Base-by-base conservation (phyloP, 2,329 filamentous ascomycete species). In the Paecilomyces variotii region DNA sequence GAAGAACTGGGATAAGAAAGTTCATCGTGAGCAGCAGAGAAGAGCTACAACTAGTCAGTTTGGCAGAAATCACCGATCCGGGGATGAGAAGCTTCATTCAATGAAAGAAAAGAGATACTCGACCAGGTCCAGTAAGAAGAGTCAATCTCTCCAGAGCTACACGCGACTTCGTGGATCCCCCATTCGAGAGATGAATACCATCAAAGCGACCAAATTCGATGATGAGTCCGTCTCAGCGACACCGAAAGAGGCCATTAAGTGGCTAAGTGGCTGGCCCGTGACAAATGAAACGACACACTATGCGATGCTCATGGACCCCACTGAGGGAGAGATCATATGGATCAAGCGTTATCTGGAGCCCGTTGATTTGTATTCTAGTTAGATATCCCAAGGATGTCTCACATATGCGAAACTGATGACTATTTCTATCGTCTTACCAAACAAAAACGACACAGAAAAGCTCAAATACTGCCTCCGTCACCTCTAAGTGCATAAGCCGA, bases 241-340 rank as follows among this genome's bases (percentile, higher is more conserved):
- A 60, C 67, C 70, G 9, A 55, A 60, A 12, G 71, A 76, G 30
- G 64, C 84, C 2, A 70, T 76, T 1, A 63, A 70, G 10, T 83
- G 83, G 82, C 70, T 84, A 7, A 71, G 72, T 25, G 71, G 71
- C 12, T 81, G 78, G 60, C 84, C 84, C 0, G 80, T 81, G 2
- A 78, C 78, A 14, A 86, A 85, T 64, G 80, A 84, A 57, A 75
- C 73, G 35, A 85, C 82, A 1, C 83, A 87, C 69, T 87, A 81
- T 68, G 78, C 79, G 3, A 77, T 78, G 24, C 70, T 87, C 28
- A 79, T 87, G 78, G 83, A 86, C 69, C 50, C 50, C 12, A 52
- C 24, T 9, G 50, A 52, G 12, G 50, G 50, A 12, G 27, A 28
- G 25, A 26, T 52, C 24, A 24, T 28, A 19, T 52, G 50, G 50